phyloP scores from a whole-genome alignment of 1,284 basidiomycete genomes.

The Fomitopsis pinicola region DNA sequence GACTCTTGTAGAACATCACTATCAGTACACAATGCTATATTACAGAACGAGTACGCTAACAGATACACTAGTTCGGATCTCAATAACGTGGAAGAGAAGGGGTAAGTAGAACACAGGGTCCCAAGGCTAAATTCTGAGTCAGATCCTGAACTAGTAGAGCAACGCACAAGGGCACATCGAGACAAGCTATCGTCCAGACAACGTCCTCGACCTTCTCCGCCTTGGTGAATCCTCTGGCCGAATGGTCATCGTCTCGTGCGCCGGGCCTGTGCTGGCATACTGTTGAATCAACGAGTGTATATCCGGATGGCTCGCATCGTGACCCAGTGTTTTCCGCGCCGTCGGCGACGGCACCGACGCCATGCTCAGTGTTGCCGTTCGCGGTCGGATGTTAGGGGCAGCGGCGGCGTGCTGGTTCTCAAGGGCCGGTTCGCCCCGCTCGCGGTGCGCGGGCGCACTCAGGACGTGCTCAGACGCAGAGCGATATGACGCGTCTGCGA shows the following conservation, averaged over 20 bases:
- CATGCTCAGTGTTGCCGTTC: constrained; percentile 25
- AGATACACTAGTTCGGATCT: background rate
- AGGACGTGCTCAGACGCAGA: constrained; percentile 15
- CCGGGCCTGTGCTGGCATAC: constrained; percentile 52
- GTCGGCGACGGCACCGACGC: constrained; percentile 43
- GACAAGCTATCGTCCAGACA: background rate
- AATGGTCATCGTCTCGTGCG: constrained; percentile 44
- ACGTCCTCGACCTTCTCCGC: constrained; percentile 9
- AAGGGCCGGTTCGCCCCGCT: background rate
- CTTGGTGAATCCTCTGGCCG: constrained; percentile 16
- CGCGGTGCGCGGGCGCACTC: constrained; percentile 4
- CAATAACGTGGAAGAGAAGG: background rate
- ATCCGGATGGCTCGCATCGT: constrained; percentile 50
- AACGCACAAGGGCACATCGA: background rate
- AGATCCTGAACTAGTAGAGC: background rate
- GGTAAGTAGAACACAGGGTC: background rate
- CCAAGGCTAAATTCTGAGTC: background rate
- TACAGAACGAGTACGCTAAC: background rate
- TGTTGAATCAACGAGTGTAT: constrained; percentile 53
- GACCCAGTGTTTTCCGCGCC: constrained; percentile 33
- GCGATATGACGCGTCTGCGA: constrained; percentile 16
- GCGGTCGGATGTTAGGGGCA: constrained; percentile 3
- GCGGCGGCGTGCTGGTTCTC: constrained; percentile 9
- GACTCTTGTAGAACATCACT: background rate
- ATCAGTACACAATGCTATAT: background rate